Conservation (phyloP, 352 stramenopile species). For the Phytophthora tentaculata region DNA sequence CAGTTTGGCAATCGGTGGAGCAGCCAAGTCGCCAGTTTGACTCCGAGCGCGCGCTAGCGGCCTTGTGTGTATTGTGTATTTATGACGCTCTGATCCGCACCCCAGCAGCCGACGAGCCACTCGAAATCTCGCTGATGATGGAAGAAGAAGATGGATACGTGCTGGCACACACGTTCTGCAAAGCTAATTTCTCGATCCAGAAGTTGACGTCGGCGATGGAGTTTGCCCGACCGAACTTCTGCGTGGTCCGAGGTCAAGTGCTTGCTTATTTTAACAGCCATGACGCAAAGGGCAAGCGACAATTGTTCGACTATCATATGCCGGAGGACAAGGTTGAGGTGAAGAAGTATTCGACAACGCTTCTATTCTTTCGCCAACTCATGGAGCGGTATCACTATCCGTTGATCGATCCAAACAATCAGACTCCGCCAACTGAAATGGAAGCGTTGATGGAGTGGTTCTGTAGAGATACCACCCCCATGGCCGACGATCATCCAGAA, state of each 20-base stretch:
- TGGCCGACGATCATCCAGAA: slow-evolving; percentile 85
- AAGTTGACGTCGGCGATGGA: slow-evolving; percentile 86
- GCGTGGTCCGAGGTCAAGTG: slow-evolving; percentile 70
- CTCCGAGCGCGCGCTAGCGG: slow-evolving; percentile 81
- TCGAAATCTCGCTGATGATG: slow-evolving; percentile 88
- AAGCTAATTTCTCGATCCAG: slow-evolving; percentile 82
- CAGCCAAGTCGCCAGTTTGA: slow-evolving; percentile 88
- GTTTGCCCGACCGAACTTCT: slow-evolving; percentile 80
- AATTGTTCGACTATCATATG: slow-evolving; percentile 91
- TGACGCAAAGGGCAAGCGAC: slow-evolving; percentile 57
- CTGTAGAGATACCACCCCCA: slow-evolving; percentile 72
- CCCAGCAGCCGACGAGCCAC: slow-evolving; percentile 66
- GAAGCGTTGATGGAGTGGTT: slow-evolving; percentile 93
- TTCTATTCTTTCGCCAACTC: slow-evolving; percentile 87
- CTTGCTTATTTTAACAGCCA: slow-evolving; percentile 85
- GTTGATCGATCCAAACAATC: slow-evolving; percentile 80
- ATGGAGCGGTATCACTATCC: slow-evolving; percentile 89
- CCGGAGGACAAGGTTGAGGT: slow-evolving; percentile 89
- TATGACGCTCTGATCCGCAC: slow-evolving; percentile 86
- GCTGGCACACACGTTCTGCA: slow-evolving; percentile 84
- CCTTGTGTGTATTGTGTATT: slow-evolving; percentile 79
- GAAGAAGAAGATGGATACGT: slow-evolving; percentile 82
- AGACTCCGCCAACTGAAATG: slow-evolving; percentile 89
- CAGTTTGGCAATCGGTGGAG: slow-evolving; percentile 90
- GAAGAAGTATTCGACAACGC: slow-evolving; percentile 89